Base-by-base conservation (phyloP, 306 rosid species). In the Cucurbita argyrosperma region DNA sequence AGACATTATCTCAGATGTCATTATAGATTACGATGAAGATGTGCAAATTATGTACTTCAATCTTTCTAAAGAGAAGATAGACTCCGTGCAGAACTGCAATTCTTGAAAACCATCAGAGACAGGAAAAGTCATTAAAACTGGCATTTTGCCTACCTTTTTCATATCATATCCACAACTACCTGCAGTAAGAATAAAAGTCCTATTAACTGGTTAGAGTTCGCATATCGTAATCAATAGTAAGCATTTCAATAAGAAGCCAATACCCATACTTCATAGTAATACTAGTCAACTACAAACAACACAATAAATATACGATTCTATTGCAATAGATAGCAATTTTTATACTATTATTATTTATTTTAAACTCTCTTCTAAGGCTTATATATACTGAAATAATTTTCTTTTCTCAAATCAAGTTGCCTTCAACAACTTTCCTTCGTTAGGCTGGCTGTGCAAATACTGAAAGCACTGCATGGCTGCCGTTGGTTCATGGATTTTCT, bases 161-260 rank as follows among this genome's bases (percentile, higher is more conserved):
- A 93, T 86, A 80, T 93, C 89, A 69, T 87, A 85, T 67, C 96
- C 90, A 18, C 88, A 90, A 71, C 74, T 76, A 61, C 84, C 98
- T 93, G 96, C 96, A 86, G 18, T 56, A 76, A 76, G 37, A 74
- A 81, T 77, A 80, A 14, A 76, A 77, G 75, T 45, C 46, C 54
- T 59, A 68, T 77, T 87, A 72, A 84, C 46, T 46, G 77, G 77
- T 87, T 69, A 83, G 75, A 55, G 39, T 65, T 77, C 71, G 72
- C n/a, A 12, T 13, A 46, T 67, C 7, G 5, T 16, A 65, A n/a
- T 43, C 71, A 65, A 65, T 65, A 19, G 52, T 46, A 46, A 10
- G 40, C 54, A 45, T 46, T 65, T 67, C 56, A 23, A 67, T 43
- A 19, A 67, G 21, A 66, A 66, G 72, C 18, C 18, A 11, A 10